These are phyloP conservation scores for Suhomyces coccinellae DNA, from an alignment of 1,139 yeast genomes.

Conservation along the genomic window DNA sequence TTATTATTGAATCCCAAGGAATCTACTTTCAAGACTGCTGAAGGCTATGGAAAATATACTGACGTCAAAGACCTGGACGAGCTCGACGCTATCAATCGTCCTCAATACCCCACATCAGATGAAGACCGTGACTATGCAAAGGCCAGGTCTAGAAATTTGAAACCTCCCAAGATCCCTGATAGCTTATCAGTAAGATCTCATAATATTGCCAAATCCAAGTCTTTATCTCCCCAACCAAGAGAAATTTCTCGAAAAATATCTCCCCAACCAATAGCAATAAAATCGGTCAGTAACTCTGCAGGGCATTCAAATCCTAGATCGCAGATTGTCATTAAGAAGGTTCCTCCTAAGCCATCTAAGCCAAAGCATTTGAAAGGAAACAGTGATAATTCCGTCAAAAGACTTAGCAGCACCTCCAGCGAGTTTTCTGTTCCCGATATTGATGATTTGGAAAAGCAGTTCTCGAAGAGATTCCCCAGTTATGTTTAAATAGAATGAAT, in stretches of 20 bases:
- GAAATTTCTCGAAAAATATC: not conserved
- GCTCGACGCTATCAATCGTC: conserved; percentile 37
- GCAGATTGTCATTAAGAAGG: conserved; percentile 30
- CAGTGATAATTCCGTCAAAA: conserved; percentile 20
- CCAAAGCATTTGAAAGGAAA: conserved; percentile 52
- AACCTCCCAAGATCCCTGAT: conserved; percentile 37
- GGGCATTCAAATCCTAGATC: conserved; percentile 4
- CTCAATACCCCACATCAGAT: conserved; percentile 12
- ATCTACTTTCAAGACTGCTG: conserved; percentile 58
- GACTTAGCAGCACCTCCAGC: conserved; percentile 37
- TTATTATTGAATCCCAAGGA: conserved; percentile 50
- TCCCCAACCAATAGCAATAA: not conserved
- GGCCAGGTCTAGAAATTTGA: conserved; percentile 14
- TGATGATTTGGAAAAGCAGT: conserved; percentile 56
- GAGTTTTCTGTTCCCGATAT: conserved; percentile 52
- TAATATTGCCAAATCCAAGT: not conserved
- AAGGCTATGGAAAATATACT: conserved; percentile 75
- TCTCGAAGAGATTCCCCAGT: conserved; percentile 56
- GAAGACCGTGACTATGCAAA: conserved; percentile 3
- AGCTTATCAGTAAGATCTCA: conserved; percentile 23
- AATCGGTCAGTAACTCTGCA: not conserved
- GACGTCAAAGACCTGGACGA: conserved; percentile 45
- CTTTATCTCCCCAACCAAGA: not conserved
- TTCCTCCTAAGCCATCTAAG: conserved; percentile 64
- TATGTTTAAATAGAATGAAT: conserved; percentile 32